phyloP scores from a whole-genome alignment of 2,329 filamentous ascomycete genomes.

The Parastagonospora nodorum region DNA sequence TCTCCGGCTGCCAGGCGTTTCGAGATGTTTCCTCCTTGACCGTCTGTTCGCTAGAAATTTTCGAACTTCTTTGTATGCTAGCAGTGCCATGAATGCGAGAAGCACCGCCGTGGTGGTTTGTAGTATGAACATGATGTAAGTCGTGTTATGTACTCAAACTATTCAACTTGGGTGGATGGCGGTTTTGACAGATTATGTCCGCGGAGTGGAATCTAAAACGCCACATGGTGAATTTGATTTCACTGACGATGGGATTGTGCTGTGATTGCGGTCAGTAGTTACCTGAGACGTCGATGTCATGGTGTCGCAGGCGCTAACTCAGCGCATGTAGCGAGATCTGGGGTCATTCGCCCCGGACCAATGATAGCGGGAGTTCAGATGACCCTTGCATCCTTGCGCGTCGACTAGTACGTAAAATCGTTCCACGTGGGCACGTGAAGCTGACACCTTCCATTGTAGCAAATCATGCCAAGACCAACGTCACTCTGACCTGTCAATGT shows the following conservation, averaged over 20 bases:
- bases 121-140: slow-evolving; percentile 21
- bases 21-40: slow-evolving; percentile 21
- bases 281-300: slow-evolving; percentile 7
- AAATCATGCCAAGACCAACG: slow-evolving; percentile 12
- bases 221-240: slow-evolving; percentile 3
- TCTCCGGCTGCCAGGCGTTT: slow-evolving; percentile 14
- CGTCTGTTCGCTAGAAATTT: slow-evolving; percentile 19
- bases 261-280: slow-evolving; percentile 1
- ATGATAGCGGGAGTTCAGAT: neutral
- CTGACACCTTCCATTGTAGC: neutral
- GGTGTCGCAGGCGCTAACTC: neutral
- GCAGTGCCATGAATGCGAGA: slow-evolving; percentile 22
- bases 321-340: slow-evolving; percentile 4
- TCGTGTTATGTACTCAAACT: neutral
- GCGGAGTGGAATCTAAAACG: neutral
- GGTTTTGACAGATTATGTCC: neutral
- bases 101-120: slow-evolving; percentile 27
- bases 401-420: neutral
- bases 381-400: neutral
- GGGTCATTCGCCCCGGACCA: neutral
- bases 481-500: slow-evolving; percentile 19
- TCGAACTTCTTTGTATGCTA: slow-evolving; percentile 21
- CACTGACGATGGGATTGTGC: slow-evolving; percentile 9
- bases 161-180: too few relatives aligned
- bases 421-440: neutral